These are phyloP conservation scores for Yarrowia sp. DNA, from an alignment of 805 yeast genomes.

Conservation along the genomic window DNA sequence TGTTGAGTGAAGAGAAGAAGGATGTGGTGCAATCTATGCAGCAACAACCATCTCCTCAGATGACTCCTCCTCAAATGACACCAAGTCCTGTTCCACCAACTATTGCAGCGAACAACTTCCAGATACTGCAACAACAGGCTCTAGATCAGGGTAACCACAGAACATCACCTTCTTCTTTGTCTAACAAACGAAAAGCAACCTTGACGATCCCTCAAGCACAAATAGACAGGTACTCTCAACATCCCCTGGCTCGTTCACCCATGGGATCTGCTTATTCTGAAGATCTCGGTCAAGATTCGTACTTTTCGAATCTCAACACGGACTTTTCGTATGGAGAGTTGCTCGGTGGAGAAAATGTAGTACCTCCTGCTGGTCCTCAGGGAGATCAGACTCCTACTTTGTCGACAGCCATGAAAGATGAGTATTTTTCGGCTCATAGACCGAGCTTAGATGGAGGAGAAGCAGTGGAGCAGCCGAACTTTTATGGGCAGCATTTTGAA, in stretches of 20 bases:
- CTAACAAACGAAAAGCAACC: slow-evolving; percentile 20
- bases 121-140: slow-evolving; percentile 2
- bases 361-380: slow-evolving; percentile 21
- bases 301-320: slow-evolving; percentile 9
- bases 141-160: not conserved
- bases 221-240: slow-evolving; percentile 17
- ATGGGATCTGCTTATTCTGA: slow-evolving; percentile 22
- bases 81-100: not conserved
- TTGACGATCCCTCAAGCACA: slow-evolving; percentile 24
- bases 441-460: not conserved
- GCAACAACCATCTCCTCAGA: not conserved
- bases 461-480: not conserved
- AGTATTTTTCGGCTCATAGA: slow-evolving; percentile 4
- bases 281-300: slow-evolving; percentile 18
- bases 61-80: not conserved
- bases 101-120: not conserved
- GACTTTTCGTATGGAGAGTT: slow-evolving; percentile 15
- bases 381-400: slow-evolving; percentile 19
- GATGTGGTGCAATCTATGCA: not conserved
- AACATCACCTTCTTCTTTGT: not conserved
- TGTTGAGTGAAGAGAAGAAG: not conserved
- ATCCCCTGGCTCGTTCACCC: slow-evolving; percentile 14
- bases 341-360: slow-evolving; percentile 14
- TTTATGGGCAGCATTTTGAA: slow-evolving; percentile 7
- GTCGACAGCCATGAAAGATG: slow-evolving; percentile 18